Percentiles rank a stretch among this genome's conserved stretches.
These are phyloP conservation scores for Pseudevernia furfuracea DNA, from an alignment of 495 filamentous ascomycete species.

Conservation along the genomic window DNA sequence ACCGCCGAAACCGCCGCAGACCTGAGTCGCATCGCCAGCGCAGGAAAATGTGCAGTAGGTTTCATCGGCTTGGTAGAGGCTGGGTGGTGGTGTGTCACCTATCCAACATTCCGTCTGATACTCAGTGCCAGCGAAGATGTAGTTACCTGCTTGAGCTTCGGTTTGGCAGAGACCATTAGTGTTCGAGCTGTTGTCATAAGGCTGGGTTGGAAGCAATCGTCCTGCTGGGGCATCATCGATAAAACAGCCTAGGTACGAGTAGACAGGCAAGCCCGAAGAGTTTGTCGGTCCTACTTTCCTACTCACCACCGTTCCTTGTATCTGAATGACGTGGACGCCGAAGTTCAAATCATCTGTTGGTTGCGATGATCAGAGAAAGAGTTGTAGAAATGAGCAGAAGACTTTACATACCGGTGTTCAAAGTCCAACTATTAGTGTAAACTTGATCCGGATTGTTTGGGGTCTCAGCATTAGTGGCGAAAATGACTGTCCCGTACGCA, in stretches of 20 bases:
- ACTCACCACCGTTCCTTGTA: conserved; percentile 29
- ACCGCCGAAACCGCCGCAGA: background rate
- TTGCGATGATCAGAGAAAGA: background rate
- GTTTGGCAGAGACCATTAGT: conserved; percentile 1
- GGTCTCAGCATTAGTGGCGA: background rate
- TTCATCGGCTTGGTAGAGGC: background rate
- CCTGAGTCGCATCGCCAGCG: background rate
- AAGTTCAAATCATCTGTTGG: background rate
- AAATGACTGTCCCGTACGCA: background rate
- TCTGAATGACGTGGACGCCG: conserved; percentile 30
- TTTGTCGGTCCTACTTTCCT: conserved; percentile 29
- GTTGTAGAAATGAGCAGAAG: background rate
- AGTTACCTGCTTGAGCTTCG: background rate
- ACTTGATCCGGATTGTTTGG: background rate
- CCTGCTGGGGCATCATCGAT: conserved; percentile 27
- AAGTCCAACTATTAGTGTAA: background rate
- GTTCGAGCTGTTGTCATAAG: background rate
- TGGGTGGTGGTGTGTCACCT: background rate
- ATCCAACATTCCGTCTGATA: background rate
- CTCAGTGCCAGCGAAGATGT: background rate
- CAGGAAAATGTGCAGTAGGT: background rate
- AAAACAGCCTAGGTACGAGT: conserved; percentile 33
- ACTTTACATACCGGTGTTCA: background rate
- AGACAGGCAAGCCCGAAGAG: conserved; percentile 23
- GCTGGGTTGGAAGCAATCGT: background rate